Base-by-base conservation (phyloP, 2,329 filamentous ascomycete genomes). In the Aspergillus bombycis region DNA sequence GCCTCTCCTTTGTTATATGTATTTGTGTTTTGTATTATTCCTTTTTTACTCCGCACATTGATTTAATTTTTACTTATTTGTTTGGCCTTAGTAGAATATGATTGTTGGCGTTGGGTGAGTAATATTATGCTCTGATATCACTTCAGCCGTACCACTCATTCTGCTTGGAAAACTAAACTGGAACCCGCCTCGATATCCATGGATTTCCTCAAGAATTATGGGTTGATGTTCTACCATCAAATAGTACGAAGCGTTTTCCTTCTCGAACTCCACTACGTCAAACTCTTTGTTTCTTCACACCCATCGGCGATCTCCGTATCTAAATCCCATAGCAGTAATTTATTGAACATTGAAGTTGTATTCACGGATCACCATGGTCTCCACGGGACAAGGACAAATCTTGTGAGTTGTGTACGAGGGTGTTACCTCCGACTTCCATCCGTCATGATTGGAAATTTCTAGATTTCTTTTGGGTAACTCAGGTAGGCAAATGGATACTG, bases 281-380 rank as follows among this genome's bases (percentile, higher is more conserved):
- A 50, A 54, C 23, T 56, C 21, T 52, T 56, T 52, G 43, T 61
- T 61, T 61, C 41, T 57, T 61, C 59, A 57, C 58, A 52, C 5
- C 48, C n/a, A 55, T 55, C 52, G 52, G 52, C 21, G 52, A 55
- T 55, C 52, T 55, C 52, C 52, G 52, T 55, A 41, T 55, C 14
- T 16, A 36, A 36, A 54, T 3, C 19, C 30, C 52, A 16, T 34
- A 38, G n/a, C 21, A 55, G 30, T 54, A 7, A 36, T 12, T 36
- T 36, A 30, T 38, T 55, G 23, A 38, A 38, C 34, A 41, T 55
- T 38, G 28, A 21, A 36, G 23, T 8, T n/a, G 32, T 38, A 55
- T 55, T 32, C 52, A 55, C n/a, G 12, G 12, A 3, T 34, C 34
- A 8, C 23, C 12, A 19, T 46, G n/a, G 43, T 52, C 16, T 52